These are phyloP conservation scores for Pseudomonodictys pantanalensis DNA, from an alignment of 495 filamentous ascomycete species.

Conservation along the genomic window DNA sequence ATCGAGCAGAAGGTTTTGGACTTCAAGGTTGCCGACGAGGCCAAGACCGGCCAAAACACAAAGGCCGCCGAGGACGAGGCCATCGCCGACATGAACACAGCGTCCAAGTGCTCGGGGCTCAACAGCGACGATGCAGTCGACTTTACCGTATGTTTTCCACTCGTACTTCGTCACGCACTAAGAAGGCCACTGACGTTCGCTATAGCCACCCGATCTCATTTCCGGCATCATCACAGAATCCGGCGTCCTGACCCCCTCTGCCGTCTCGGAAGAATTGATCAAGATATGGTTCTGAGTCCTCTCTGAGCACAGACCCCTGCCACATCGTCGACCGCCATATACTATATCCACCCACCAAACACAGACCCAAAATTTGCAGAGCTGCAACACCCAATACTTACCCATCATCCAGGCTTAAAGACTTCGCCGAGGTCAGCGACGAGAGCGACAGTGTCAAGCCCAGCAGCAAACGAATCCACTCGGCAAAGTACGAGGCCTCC, in stretches of 20 bases:
- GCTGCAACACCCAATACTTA: too few relatives aligned
- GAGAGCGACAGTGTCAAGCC: too few relatives aligned
- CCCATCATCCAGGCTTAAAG: too few relatives aligned
- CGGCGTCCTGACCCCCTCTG: constrained; percentile 71
- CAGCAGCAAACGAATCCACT: too few relatives aligned
- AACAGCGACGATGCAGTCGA: constrained; percentile 62
- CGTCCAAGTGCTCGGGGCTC: constrained; percentile 25
- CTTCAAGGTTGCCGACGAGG: constrained; percentile 51
- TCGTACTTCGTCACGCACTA: too few relatives aligned
- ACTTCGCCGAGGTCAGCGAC: too few relatives aligned
- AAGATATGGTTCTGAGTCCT: constrained; percentile 67
- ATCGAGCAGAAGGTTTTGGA: constrained; percentile 73
- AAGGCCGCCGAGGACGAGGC: constrained; percentile 39
- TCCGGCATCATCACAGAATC: constrained; percentile 75
- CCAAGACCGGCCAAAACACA: constrained; percentile 23
- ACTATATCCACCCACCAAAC: too few relatives aligned
- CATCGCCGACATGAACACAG: constrained; percentile 24
- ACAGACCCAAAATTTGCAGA: too few relatives aligned
- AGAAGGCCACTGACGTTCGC: too few relatives aligned
- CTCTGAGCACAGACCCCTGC: not conserved
- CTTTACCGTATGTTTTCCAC: constrained; percentile 72
- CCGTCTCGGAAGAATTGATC: constrained; percentile 74
- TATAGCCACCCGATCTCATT: constrained; percentile 68
- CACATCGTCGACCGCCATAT: not conserved
- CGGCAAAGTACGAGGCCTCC: too few relatives aligned